Conservation (phyloP, 2,329 filamentous ascomycete genomes). For the Penicillium brevicompactum region DNA sequence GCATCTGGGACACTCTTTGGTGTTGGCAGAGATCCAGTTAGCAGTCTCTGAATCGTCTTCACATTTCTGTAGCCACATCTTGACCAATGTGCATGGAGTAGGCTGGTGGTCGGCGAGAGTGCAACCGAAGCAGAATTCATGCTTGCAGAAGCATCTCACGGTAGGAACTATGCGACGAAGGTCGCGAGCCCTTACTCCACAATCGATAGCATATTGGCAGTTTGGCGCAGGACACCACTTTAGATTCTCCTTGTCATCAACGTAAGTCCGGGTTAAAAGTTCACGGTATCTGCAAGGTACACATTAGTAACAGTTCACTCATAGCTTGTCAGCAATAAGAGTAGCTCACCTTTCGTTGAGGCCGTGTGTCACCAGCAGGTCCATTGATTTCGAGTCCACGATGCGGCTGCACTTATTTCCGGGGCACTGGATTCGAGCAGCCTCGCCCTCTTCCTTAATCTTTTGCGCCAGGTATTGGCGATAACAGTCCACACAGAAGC, state of each 20-base stretch:
- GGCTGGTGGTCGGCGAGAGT: constrained; percentile 88
- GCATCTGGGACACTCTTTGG: constrained; percentile 96
- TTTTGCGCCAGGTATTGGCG: constrained; percentile 88
- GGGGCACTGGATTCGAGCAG: constrained; percentile 90
- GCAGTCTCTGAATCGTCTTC: constrained; percentile 97
- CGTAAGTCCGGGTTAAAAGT: constrained; percentile 88
- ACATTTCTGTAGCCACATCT: constrained; percentile 96
- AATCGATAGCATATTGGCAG: constrained; percentile 90
- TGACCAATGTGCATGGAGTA: constrained; percentile 86
- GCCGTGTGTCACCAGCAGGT: constrained; percentile 67
- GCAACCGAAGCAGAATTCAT: constrained; percentile 95
- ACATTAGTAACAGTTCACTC: constrained; percentile 14
- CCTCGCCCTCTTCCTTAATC: constrained; percentile 93
- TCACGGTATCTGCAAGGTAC: constrained; percentile 69
- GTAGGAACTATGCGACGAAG: constrained; percentile 84
- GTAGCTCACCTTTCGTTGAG: constrained; percentile 55
- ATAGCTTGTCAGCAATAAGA: constrained; percentile 7
- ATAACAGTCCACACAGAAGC: constrained; percentile 93
- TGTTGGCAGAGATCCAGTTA: constrained; percentile 99
- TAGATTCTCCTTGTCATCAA: constrained; percentile 92
- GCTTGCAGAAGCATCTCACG: constrained; percentile 80
- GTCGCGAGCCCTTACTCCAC: constrained; percentile 82
- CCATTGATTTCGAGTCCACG: constrained; percentile 84
- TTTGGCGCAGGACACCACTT: constrained; percentile 99
- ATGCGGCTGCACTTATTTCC: constrained; percentile 84